These are phyloP conservation scores for Thuidium tamariscinum DNA, from an alignment of 225 moss, liverwort and hornwort genomes.

Conservation along the genomic window DNA sequence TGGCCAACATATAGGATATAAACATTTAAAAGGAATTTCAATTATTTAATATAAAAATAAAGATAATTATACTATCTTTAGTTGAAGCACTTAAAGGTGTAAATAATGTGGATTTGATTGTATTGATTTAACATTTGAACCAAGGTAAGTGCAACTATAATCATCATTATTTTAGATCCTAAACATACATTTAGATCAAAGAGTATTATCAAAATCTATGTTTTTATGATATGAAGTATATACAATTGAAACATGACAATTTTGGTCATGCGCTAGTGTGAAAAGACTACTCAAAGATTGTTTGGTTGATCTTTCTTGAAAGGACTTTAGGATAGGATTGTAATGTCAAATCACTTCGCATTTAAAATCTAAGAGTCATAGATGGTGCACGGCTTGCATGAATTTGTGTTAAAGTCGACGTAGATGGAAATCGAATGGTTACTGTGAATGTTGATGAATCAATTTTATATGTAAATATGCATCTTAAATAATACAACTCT, in stretches of 20 bases:
- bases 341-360: rapidly evolving
- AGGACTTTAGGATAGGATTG: neutral
- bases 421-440: neutral
- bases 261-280: neutral
- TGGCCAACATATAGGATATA: rapidly evolving
- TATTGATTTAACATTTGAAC: too few species aligned
- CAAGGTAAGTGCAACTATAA: too few species aligned
- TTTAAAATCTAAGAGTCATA: neutral
- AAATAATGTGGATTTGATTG: too few species aligned
- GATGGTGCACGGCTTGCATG: neutral
- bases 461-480: neutral
- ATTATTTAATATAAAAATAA: neutral
- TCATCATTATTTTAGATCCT: too few species aligned
- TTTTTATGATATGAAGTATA: rapidly evolving
- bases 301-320: rapidly evolving
- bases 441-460: neutral
- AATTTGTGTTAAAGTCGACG: rapidly evolving
- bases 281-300: neutral
- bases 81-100: neutral
- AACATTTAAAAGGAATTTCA: neutral
- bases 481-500: neutral
- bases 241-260: rapidly evolving
- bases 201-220: too few species aligned
- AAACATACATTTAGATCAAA: neutral
- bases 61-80: too few species aligned